Evolutionary conservation across 768 basidiomycete genomes (phyloP), one percentile per base, ranked within the genome.

Genomic region (Psilocybe subaeruginosa): DNA sequence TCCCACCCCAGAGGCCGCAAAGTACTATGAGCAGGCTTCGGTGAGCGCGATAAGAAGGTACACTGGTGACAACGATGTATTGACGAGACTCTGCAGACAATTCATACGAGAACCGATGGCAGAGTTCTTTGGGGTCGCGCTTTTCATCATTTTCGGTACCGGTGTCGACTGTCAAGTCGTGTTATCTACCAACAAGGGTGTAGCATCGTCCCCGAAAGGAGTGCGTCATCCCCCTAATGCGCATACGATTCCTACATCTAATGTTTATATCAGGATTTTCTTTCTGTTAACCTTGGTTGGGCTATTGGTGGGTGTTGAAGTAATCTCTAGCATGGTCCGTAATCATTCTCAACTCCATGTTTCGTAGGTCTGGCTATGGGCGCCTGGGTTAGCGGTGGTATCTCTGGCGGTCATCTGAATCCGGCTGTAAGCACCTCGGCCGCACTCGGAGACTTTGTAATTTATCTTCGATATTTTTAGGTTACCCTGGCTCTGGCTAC

Each of bases 341-440:
- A 43, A 12, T 31, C 8, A 19, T 31, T 46, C 16, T 43, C 12
- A 56, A 41, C 27, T 11, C 6, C 16, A 23, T 17, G 47, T 4
- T 43, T 14, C 52, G 11, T 31, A 64, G 65, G 65, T 39, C 73
- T 84, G 8, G 84, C 85, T 3, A 74, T 91, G 68, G 90, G 88
- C 41, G 88, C 87, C 3, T 91, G 87, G 88, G 78, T 85, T 6
- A 80, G 80, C 27, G 82, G 80, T 45, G 85, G 86, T 49, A 81
- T 90, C 56, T 91, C 90, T 50, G 90, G 89, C 2, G 90, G 89
- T 17, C 90, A 92, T 70, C 79, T 91, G 63, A 91, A 91, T 66
- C 89, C 89, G 30, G 85, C 88, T 23, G 89, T 88, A 69, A 11
- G 80, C 74, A 5, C 3, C 54, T 55, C 12, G 2, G 8, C 59